Base-by-base conservation (phyloP, 768 basidiomycete genomes). In the Tulasnella sp. region DNA sequence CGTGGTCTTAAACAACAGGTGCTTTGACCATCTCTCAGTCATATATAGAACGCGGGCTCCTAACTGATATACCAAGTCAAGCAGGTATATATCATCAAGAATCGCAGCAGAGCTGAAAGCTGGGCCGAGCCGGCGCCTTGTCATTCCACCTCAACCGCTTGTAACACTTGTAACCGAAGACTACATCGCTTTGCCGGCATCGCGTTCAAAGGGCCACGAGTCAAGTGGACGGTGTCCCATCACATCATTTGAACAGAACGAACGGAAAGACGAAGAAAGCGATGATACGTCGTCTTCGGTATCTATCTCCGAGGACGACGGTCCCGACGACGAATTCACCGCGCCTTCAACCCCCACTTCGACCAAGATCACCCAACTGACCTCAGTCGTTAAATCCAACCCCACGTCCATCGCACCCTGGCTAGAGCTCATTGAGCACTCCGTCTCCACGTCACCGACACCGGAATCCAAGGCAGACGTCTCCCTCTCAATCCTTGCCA, bases 401-500 rank as follows among this genome's bases (percentile, higher is more conserved):
- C 88, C 89, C 22, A 79, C 82, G 7, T 85, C 85, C 3, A 79
- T 85, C 12, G 75, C 81, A 17, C 82, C 82, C 12, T 94, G 92
- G 92, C 78, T 91, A 19, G 80, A 84, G 3, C 80, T 93, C 22
- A 79, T 92, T 17, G 83, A 85, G 1, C 86, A 88, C 67, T 87
- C 88, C 2, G 80, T 92, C 35, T 86, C 86, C 0, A 83, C 84
- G 8, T 83, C 90, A 44, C 89, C 91, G 1, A 86, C 90, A 5
- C 80, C 82, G 12, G 87, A 84, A 78, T 84, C 87, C 35, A 88
- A 90, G 19, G 84, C 88, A 0, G 91, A 94, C 75, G 87, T 92
- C 72, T 81, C 90, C 3, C 2, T 76, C 17, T 86, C 92, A 3
- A 81, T 94, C 36, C 82, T 93, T 36, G 78, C 82, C 0, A 88